Evolutionary conservation across 768 basidiomycete species (phyloP), one percentile per base, ranked within the genome.

Genomic region (Suillus tomentosus): DNA sequence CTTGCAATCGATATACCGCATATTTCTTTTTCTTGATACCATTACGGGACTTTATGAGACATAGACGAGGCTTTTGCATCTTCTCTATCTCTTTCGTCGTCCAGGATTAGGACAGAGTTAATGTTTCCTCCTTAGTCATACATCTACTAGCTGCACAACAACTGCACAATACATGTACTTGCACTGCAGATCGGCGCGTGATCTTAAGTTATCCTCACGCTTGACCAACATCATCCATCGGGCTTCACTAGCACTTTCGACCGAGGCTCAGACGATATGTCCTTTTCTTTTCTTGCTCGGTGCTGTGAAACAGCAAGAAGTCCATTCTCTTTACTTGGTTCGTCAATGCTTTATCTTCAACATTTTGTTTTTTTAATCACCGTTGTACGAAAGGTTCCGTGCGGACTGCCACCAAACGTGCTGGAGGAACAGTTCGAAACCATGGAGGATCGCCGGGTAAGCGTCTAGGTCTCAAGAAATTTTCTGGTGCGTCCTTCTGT

Each of bases 391-490:
- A 62, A 83, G 84, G 89, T 37, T 85, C 95, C 50, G 81, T 96
- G 57, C 89, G 96, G 73, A 96, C 91, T 14, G 95, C 97, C 42
- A 98, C 97, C 63, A 99, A 99, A 78, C 88, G 94, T 50, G 96
- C 95, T 53, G 96, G 96, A 70, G 97, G 97, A 47, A 93, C 91
- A 9, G 91, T 95, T 3, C 88, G 91, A 75, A 99, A 99, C 75
- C 91, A 95, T 70, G 89, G 96, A 64, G 91, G 93, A 65, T 95
- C 95, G 0, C 90, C 94, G 14, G 97, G 97, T 67, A 91, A 94
- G 77, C 88, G 97, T 27, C 80, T 99, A 37, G 97, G 97, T 69
- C 82, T 99, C 48, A 99, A 99, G 81, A 95, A 94, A 77, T 99
- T 95, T 77, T 95, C 94, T 67, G 96, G 96, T 92, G 67, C 7